Evolutionary conservation across 805 yeast species (phyloP).

Genomic region (Hemisphaericaspora nanyangensis): DNA sequence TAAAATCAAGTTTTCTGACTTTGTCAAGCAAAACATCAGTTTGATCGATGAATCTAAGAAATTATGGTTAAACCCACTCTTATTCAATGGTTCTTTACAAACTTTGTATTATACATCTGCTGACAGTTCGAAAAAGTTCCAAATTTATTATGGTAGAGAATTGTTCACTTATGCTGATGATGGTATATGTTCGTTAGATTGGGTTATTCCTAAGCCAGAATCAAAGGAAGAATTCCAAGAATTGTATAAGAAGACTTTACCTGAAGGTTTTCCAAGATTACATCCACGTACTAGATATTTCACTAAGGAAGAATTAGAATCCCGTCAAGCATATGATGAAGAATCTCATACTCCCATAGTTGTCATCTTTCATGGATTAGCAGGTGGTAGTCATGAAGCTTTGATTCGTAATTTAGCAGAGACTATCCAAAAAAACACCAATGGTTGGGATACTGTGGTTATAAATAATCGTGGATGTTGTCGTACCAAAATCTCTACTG

Average conservation of each 20-base stretch:
- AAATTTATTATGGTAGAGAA: constrained; percentile 72
- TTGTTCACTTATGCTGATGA: constrained; percentile 57
- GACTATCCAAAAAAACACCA: constrained; percentile 26
- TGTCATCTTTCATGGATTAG: constrained; percentile 69
- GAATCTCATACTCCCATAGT: constrained; percentile 49
- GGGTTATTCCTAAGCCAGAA: constrained; percentile 45
- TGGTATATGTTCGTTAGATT: constrained; percentile 73
- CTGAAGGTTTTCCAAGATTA: constrained; percentile 33
- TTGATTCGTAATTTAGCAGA: constrained; percentile 60
- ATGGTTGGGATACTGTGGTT: constrained; percentile 60
- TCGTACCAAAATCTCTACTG: constrained; percentile 62
- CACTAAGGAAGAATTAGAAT: constrained; percentile 41
- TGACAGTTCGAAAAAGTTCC: constrained; percentile 47
- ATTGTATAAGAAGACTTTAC: constrained; percentile 25
- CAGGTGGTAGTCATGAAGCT: constrained; percentile 83
- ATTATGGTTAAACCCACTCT: constrained; percentile 57
- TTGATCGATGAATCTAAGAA: constrained; percentile 24
- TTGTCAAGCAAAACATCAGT: constrained; percentile 15
- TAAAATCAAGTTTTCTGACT: constrained; percentile 11
- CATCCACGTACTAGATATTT: constrained; percentile 55
- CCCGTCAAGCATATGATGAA: constrained; percentile 15
- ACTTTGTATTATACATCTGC: constrained; percentile 64
- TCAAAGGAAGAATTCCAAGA: constrained; percentile 21
- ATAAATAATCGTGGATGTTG: constrained; percentile 78
- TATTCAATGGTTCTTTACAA: constrained; percentile 74